Evolutionary conservation across 2,329 filamentous ascomycete species (phyloP).

Genomic region (Fragosphaeria purpurea): DNA sequence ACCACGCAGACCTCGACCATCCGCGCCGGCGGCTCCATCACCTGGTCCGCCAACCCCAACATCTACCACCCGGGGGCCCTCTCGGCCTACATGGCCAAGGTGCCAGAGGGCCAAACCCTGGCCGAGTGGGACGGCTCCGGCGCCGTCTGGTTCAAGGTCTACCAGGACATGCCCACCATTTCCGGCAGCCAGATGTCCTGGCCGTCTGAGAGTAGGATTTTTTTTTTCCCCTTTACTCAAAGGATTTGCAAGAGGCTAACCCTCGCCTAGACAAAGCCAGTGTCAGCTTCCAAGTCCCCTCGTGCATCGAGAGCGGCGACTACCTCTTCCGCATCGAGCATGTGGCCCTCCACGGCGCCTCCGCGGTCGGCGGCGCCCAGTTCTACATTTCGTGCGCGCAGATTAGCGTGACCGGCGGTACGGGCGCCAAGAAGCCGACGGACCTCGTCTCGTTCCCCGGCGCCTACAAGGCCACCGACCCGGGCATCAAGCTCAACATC

Average conservation of each 20-base stretch:
- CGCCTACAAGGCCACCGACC: slow-evolving; percentile 11
- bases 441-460: slow-evolving; percentile 11
- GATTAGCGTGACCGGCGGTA: slow-evolving; percentile 7
- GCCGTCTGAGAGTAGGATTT: slow-evolving; percentile 5
- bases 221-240: not conserved
- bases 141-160: slow-evolving; percentile 28
- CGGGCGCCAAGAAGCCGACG: slow-evolving; percentile 6
- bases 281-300: slow-evolving; percentile 7
- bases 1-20: slow-evolving; percentile 21
- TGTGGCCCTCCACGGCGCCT: slow-evolving; percentile 8
- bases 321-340: slow-evolving; percentile 11
- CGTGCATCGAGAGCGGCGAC: slow-evolving; percentile 8
- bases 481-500: slow-evolving; percentile 10
- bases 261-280: slow-evolving; percentile 5
- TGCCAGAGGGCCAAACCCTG: slow-evolving; percentile 22
- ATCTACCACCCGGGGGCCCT: slow-evolving; percentile 28
- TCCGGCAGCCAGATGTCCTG: slow-evolving; percentile 8
- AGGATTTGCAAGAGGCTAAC: no score
- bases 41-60: slow-evolving; percentile 25
- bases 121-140: slow-evolving; percentile 22
- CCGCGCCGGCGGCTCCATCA: slow-evolving; percentile 26
- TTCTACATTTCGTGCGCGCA: slow-evolving; percentile 12
- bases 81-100: slow-evolving; percentile 26
- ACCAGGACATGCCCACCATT: slow-evolving; percentile 17
- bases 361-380: slow-evolving; percentile 6